phyloP scores from a whole-genome alignment of 2,329 filamentous ascomycete genomes.

The Colletotrichum liriopes region DNA sequence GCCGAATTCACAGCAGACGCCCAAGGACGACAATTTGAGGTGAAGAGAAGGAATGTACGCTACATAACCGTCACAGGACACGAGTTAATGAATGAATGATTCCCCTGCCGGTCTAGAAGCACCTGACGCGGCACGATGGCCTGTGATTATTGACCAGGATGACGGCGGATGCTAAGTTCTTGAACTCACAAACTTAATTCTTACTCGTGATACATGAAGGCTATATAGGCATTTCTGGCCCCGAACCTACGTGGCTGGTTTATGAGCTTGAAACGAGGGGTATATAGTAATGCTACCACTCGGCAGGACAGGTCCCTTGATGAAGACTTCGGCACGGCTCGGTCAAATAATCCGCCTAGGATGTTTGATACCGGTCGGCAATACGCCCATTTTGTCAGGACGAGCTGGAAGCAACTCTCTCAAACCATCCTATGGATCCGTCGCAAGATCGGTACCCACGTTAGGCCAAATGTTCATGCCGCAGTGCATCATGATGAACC shows the following conservation, averaged over 20 bases:
- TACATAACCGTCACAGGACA: not conserved
- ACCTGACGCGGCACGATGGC: not conserved
- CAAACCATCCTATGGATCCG: not conserved
- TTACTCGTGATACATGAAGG: not conserved
- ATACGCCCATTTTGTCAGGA: not conserved
- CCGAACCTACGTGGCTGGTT: not conserved
- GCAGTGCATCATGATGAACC: too few relatives aligned
- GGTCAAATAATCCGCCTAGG: not conserved
- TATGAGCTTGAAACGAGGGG: not conserved
- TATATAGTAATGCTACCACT: not conserved
- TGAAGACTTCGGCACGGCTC: too few relatives aligned
- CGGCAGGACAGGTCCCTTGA: not conserved
- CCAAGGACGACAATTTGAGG: slow-evolving; percentile 46
- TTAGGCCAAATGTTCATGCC: not conserved
- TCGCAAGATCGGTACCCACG: not conserved
- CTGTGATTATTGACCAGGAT: not conserved
- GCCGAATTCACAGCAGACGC: slow-evolving; percentile 54
- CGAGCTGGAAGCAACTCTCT: not conserved
- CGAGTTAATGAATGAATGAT: slow-evolving; percentile 6
- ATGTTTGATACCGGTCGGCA: not conserved
- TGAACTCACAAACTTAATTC: not conserved
- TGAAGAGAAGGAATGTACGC: not conserved
- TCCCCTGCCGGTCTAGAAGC: not conserved
- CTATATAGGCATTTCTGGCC: not conserved
- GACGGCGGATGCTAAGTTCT: not conserved